phyloP scores from a whole-genome alignment of 1,284 basidiomycete species.

The Tremellales sp. region DNA sequence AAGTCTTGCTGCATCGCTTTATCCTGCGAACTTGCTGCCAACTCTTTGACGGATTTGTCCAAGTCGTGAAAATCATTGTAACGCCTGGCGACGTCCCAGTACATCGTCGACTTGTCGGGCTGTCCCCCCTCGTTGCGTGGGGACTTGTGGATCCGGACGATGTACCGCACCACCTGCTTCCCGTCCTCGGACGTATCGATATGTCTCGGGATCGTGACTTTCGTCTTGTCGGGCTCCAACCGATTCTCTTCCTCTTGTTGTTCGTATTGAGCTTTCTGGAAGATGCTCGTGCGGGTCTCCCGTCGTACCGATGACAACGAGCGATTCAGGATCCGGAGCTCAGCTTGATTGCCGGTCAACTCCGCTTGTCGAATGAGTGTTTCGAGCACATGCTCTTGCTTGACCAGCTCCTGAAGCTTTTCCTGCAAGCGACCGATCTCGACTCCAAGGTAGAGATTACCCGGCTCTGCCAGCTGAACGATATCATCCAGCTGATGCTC shows the following conservation, averaged over 20 bases:
- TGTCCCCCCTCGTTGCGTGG: constrained; percentile 67
- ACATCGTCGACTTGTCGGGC: constrained; percentile 63
- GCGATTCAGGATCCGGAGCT: constrained; percentile 73
- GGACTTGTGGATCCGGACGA: constrained; percentile 80
- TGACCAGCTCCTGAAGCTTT: constrained; percentile 69
- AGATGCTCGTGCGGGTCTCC: constrained; percentile 75
- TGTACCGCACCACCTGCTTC: constrained; percentile 83
- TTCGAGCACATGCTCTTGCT: constrained; percentile 77
- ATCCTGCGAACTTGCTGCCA: constrained; percentile 16
- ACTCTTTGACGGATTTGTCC: constrained; percentile 66
- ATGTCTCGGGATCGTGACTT: constrained; percentile 70
- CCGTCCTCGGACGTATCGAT: constrained; percentile 67
- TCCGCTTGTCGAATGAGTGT: constrained; percentile 90
- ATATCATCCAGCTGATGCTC: constrained; percentile 47
- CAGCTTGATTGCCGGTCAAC: constrained; percentile 80
- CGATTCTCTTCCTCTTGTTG: constrained; percentile 82
- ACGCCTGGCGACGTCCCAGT: constrained; percentile 78
- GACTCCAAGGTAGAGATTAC: constrained; percentile 76
- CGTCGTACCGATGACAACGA: constrained; percentile 75
- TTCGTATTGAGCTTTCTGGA: constrained; percentile 86
- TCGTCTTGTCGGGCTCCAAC: constrained; percentile 72
- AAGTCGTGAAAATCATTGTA: constrained; percentile 93
- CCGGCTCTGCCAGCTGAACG: constrained; percentile 71
- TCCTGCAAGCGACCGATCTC: constrained; percentile 72
- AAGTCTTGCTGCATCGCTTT: constrained; percentile 55